Base-by-base conservation (phyloP, 2,329 filamentous ascomycete genomes). In the Ascochyta viciae-villosae region DNA sequence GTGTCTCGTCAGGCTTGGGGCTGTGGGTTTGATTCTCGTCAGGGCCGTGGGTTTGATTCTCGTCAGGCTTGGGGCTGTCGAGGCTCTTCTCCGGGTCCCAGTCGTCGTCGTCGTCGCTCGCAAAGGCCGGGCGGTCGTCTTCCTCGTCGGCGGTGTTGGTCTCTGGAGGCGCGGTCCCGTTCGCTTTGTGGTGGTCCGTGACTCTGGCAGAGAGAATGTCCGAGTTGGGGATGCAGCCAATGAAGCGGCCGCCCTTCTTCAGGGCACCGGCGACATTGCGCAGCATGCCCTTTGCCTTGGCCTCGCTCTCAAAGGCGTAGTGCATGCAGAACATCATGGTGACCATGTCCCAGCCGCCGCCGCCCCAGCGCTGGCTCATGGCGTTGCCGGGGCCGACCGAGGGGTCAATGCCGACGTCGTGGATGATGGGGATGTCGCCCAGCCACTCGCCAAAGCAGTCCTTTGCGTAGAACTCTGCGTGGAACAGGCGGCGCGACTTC, bases 241-340 rank as follows among this genome's bases (percentile, higher is more conserved):
- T 89, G 76, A 99, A 96, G 34, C 92, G 87, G 1, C 95, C 95
- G 23, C 95, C 95, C 74, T 98, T 97, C 76, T 94, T 96, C 68
- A 99, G 77, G 2, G 90, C 86, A 1, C 92, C 90, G 0, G 95
- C 89, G 3, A 99, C 94, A 71, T 99, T 99, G 68, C 88, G 86
- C 52, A 99, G 83, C 95, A 99, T 98, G 60, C 87, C 90, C 40
- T 92, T 87, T 2, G 94, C 92, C 76, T 96, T 96, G 43, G 87
- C 85, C 75, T 99, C 94, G 48, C 83, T 91, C 80, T 98, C 95
- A 66, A 98, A 99, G 6, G 95, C 93, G 75, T 99, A 99, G 78
- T 99, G 95, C 87, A 99, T 95, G 70, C 92, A 96, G 76, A 99
- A 99, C 95, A 99, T 99, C 86, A 96, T 96, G 72, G 89, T 92